Base-by-base conservation (phyloP, 2,329 filamentous ascomycete species). In the Fusarium multiceps region DNA sequence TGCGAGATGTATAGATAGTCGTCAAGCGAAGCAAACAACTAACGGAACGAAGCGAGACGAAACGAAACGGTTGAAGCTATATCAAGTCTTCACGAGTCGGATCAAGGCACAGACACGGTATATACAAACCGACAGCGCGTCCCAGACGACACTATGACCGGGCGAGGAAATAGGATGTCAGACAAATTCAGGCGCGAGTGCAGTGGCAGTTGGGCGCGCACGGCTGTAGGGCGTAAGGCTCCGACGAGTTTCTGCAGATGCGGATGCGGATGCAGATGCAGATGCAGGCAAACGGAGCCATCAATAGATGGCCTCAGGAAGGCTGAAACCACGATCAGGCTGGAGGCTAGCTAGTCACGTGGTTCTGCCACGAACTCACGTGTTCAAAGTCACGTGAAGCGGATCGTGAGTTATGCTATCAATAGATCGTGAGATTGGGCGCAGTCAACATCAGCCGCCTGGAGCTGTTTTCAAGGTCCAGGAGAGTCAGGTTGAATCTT, bases 201-300 rank as follows among this genome's bases (percentile, higher is more conserved):
- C 72, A 66, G 54, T 56, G 30, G 40, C 54, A 56, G 71, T 75
- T 75, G 72, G 73, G 73, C 73, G 68, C 72, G 61, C 68, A 74
- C 66, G 66, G 73, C 45, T 63, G 55, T 43, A 66, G 48, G 65
- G 62, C 69, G 66, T 75, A 74, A 73, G 73, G 73, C 73, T 70
- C 66, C 64, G 63, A 72, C 55, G 61, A 72, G 27, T 34, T 72
- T 61, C 68, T 69, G 58, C 72, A 73, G 54, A 66, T 59, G 62
- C 62, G 53, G 51, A 46, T 14, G 51, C 51, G 45, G 51, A 46
- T 55, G 58, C 59, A 55, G 60, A 55, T 63, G 71, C 71, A 73
- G 61, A 56, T 63, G 71, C 71, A 73, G 61, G 69, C 66, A 63
- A 70, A 73, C 69, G 66, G 58, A 63, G 58, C 62, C 68, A 28